Evolutionary conservation across 345 rosid genomes (phyloP).

Genomic region (Trapa bicornis): DNA sequence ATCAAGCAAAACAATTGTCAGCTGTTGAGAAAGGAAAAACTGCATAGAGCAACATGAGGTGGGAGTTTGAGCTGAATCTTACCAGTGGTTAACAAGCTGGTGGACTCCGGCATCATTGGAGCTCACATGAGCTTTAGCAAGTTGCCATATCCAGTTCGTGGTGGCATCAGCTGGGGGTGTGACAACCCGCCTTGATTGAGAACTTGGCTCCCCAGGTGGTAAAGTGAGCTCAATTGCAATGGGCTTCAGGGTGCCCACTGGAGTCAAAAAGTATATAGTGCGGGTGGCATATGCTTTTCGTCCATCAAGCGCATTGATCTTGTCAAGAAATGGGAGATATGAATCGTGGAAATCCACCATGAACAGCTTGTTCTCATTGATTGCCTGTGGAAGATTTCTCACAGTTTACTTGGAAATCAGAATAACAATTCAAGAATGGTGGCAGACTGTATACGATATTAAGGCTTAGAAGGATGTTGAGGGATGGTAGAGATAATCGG

Average conservation of each 20-base stretch:
- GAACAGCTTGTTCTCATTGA: slow-evolving; percentile 59
- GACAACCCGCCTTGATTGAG: slow-evolving; percentile 54
- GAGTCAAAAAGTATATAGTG: slow-evolving; percentile 62
- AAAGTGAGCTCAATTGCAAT: slow-evolving; percentile 89
- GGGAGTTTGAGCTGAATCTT: slow-evolving; percentile 4
- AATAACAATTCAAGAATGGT: neutral
- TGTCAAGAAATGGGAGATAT: slow-evolving; percentile 76
- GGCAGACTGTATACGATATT: neutral
- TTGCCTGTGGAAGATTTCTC: slow-evolving; percentile 36
- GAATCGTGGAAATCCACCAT: slow-evolving; percentile 72
- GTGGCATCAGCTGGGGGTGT: slow-evolving; percentile 83
- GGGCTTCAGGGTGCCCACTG: slow-evolving; percentile 69
- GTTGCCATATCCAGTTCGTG: slow-evolving; percentile 76
- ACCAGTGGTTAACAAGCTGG: slow-evolving; percentile 87
- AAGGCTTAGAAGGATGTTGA: neutral
- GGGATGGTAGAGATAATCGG: neutral
- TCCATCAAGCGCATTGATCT: slow-evolving; percentile 69
- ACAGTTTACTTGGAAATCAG: neutral
- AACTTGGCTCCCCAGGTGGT: slow-evolving; percentile 29
- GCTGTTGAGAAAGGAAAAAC: neutral
- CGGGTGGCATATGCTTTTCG: slow-evolving; percentile 89
- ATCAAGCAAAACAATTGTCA: neutral
- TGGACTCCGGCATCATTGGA: slow-evolving; percentile 91
- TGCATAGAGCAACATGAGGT: neutral
- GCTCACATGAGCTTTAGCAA: slow-evolving; percentile 92